Conservation (phyloP, 2,329 filamentous ascomycete species). For the Ramularia collo-cygni region DNA sequence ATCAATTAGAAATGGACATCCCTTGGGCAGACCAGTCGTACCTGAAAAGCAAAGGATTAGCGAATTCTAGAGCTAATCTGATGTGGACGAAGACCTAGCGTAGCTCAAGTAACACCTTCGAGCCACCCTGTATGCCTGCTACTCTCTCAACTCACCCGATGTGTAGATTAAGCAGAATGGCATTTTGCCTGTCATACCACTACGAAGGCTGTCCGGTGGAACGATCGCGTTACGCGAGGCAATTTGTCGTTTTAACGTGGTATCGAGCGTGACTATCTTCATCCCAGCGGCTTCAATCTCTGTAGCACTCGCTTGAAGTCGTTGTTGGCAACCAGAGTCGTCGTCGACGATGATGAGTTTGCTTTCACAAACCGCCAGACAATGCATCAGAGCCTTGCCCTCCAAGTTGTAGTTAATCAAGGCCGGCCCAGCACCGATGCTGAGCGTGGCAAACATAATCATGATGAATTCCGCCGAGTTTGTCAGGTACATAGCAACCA, state of each 20-base stretch:
- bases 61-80: too few relatives aligned
- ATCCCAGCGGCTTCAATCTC: conserved; percentile 51
- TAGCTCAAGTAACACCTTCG: too few relatives aligned
- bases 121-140: too few relatives aligned
- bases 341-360: conserved; percentile 40
- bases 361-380: conserved; percentile 30
- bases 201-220: conserved; percentile 21
- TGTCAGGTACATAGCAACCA: conserved; percentile 27
- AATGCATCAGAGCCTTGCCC: conserved; percentile 30
- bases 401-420: conserved; percentile 33
- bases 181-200: conserved; percentile 32
- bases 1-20: conserved; percentile 53
- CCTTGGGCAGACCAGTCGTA: conserved; percentile 70
- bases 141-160: conserved; percentile 47
- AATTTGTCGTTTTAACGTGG: conserved; percentile 42
- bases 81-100: too few relatives aligned
- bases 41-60: too few relatives aligned
- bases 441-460: conserved; percentile 22
- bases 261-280: conserved; percentile 48
- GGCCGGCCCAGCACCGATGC: conserved; percentile 29
- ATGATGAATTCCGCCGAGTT: conserved; percentile 27
- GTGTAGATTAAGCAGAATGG: conserved; percentile 70
- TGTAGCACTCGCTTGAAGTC: conserved; percentile 48
- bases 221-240: conserved; percentile 12
- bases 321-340: conserved; percentile 43